A percentile compares a stretch with the other conserved stretches of the same genome.
phyloP scores from a whole-genome alignment of 805 yeast genomes.

The Wickerhamiella qilinensis region DNA sequence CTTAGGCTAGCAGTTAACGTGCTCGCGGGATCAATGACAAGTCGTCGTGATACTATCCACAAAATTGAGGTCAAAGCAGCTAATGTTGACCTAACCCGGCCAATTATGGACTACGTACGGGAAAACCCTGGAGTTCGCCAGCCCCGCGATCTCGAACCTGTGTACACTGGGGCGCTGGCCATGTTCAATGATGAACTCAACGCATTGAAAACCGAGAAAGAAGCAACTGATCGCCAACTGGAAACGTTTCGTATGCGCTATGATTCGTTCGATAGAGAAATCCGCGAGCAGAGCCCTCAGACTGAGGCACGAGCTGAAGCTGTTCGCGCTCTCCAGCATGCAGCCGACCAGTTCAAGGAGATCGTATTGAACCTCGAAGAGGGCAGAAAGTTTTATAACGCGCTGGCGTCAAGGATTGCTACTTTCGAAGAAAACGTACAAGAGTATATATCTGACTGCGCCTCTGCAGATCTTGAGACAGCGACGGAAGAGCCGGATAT shows the following conservation, averaged over 20 bases:
- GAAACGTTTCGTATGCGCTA: too few relatives aligned
- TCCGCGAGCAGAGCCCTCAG: too few relatives aligned
- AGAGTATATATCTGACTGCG: background rate
- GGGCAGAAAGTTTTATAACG: slow-evolving; percentile 57
- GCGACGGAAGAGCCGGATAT: too few relatives aligned
- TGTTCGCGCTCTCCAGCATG: slow-evolving; percentile 35
- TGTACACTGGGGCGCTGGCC: slow-evolving; percentile 2
- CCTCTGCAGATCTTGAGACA: too few relatives aligned
- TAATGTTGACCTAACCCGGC: slow-evolving; percentile 2
- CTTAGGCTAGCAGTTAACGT: background rate
- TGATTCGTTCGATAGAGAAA: too few relatives aligned
- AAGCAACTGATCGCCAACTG: too few relatives aligned
- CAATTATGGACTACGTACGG: slow-evolving; percentile 1
- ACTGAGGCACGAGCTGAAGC: slow-evolving; percentile 29
- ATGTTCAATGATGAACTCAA: slow-evolving; percentile 22
- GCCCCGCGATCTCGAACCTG: slow-evolving; percentile 8
- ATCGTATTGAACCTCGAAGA: slow-evolving; percentile 44
- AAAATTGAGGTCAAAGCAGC: background rate
- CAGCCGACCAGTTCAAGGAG: slow-evolving; percentile 36
- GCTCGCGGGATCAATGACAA: background rate
- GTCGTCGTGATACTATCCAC: slow-evolving; percentile 1
- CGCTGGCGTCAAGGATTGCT: slow-evolving; percentile 36
- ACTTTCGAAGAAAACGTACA: slow-evolving; percentile 19
- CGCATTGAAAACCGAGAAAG: slow-evolving; percentile 25
- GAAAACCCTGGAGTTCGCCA: background rate